These are phyloP conservation scores for Suillus paluster DNA, from an alignment of 768 basidiomycete species.

Conservation along the genomic window DNA sequence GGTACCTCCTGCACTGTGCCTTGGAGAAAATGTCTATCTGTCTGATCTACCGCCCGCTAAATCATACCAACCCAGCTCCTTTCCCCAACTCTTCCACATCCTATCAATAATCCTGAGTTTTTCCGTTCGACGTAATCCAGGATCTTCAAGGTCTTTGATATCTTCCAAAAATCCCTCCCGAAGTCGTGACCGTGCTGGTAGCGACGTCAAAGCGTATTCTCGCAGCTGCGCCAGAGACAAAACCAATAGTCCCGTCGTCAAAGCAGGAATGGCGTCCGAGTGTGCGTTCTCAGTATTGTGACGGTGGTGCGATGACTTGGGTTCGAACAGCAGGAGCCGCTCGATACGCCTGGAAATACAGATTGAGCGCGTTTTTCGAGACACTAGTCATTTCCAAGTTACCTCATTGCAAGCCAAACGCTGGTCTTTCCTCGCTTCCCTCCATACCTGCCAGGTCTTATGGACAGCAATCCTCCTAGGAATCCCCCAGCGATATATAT, in stretches of 20 bases:
- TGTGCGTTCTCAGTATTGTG: constrained; percentile 13
- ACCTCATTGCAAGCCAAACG: constrained; percentile 80
- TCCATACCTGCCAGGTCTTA: constrained; percentile 59
- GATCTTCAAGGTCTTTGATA: constrained; percentile 80
- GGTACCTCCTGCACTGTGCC: not conserved
- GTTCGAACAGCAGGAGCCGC: constrained; percentile 62
- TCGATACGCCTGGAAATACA: constrained; percentile 59
- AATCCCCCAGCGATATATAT: constrained; percentile 70
- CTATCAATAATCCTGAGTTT: constrained; percentile 80
- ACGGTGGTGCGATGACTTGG: constrained; percentile 27
- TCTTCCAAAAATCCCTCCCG: constrained; percentile 85
- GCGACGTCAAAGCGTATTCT: constrained; percentile 57
- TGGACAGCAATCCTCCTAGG: constrained; percentile 52
- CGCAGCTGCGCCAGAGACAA: constrained; percentile 73
- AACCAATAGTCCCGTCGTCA: constrained; percentile 75
- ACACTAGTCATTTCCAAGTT: not conserved
- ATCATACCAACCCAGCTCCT: constrained; percentile 61
- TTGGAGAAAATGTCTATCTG: not conserved
- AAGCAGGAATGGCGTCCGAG: constrained; percentile 42
- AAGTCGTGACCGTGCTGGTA: constrained; percentile 65
- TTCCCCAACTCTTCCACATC: constrained; percentile 91
- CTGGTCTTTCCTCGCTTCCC: constrained; percentile 55
- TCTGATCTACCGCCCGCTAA: constrained; percentile 19
- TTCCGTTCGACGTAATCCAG: constrained; percentile 64
- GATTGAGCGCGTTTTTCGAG: constrained; percentile 12